Conservation (phyloP, 768 basidiomycete species). For the Amanita molliuscula region DNA sequence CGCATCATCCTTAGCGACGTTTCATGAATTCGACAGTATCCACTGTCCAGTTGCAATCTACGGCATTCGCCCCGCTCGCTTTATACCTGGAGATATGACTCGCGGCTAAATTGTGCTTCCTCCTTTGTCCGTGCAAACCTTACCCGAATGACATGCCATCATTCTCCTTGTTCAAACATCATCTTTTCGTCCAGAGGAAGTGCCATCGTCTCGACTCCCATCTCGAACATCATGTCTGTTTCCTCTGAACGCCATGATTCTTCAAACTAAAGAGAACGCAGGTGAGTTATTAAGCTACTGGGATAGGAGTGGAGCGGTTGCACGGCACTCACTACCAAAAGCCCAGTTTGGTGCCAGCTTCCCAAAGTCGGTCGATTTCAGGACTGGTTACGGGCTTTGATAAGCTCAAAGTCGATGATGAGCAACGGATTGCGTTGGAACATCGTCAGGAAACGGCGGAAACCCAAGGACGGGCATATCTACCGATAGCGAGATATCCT, state of each 20-base stretch:
- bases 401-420: slow-evolving; percentile 41
- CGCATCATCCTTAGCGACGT: slow-evolving; percentile 60
- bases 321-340: slow-evolving; percentile 54
- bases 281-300: background rate
- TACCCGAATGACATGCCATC: slow-evolving; percentile 30
- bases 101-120: background rate
- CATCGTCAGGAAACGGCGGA: slow-evolving; percentile 40
- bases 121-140: slow-evolving; percentile 10
- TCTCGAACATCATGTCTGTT: slow-evolving; percentile 41
- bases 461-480: background rate
- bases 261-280: slow-evolving; percentile 27
- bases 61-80: slow-evolving; percentile 49
- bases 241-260: slow-evolving; percentile 44
- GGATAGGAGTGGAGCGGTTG: background rate
- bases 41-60: slow-evolving; percentile 44
- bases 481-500: no score
- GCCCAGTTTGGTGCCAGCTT: slow-evolving; percentile 46
- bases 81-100: slow-evolving; percentile 36
- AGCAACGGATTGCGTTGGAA: slow-evolving; percentile 47
- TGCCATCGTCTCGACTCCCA: slow-evolving; percentile 43
- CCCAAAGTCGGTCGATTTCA: slow-evolving; percentile 44
- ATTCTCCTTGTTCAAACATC: slow-evolving; percentile 47
- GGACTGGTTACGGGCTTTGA: slow-evolving; percentile 26
- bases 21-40: slow-evolving; percentile 58
- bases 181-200: slow-evolving; percentile 48